Evolutionary conservation across 1,284 basidiomycete species (phyloP).

Genomic region (Schizophyllum amplum): DNA sequence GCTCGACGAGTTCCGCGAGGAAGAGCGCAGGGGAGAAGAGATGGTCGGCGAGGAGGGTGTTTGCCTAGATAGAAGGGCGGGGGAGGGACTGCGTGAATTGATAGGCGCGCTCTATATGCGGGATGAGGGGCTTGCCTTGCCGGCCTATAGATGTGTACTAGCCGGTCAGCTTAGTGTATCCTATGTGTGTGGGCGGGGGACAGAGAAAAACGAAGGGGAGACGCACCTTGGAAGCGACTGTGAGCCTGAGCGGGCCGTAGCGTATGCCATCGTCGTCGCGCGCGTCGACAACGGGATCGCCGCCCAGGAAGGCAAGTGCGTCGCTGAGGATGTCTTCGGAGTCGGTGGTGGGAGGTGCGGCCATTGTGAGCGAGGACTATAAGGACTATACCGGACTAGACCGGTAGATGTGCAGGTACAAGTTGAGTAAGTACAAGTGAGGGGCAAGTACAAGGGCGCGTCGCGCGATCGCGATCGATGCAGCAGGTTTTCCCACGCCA

Average conservation of each 20-base stretch:
- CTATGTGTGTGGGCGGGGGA: too few relatives aligned
- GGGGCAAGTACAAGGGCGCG: too few relatives aligned
- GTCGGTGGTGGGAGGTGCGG: not conserved
- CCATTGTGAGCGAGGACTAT: not conserved
- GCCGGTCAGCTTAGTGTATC: too few relatives aligned
- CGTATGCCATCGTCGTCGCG: conserved; percentile 24
- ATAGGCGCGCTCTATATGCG: not conserved
- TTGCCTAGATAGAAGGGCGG: conserved; percentile 45
- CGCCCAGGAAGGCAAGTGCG: conserved; percentile 38
- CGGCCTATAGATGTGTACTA: too few relatives aligned
- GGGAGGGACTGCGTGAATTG: not conserved
- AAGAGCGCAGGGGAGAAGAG: conserved; percentile 62
- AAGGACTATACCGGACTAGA: too few relatives aligned
- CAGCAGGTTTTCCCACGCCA: too few relatives aligned
- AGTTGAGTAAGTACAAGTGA: too few relatives aligned
- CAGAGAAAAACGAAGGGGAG: too few relatives aligned
- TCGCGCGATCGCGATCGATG: too few relatives aligned
- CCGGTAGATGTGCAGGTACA: too few relatives aligned
- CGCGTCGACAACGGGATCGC: conserved; percentile 25
- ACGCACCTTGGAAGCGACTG: conserved; percentile 52
- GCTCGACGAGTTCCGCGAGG: conserved; percentile 57
- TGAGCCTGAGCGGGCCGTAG: conserved; percentile 42
- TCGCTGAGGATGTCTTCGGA: conserved; percentile 42
- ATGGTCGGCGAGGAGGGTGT: conserved; percentile 65
- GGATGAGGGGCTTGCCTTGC: conserved; percentile 39